Percentiles rank a stretch among this genome's conserved stretches.
These are phyloP conservation scores for Groenewaldozyma tartarivorans DNA, from an alignment of 805 yeast species.

Conservation along the genomic window DNA sequence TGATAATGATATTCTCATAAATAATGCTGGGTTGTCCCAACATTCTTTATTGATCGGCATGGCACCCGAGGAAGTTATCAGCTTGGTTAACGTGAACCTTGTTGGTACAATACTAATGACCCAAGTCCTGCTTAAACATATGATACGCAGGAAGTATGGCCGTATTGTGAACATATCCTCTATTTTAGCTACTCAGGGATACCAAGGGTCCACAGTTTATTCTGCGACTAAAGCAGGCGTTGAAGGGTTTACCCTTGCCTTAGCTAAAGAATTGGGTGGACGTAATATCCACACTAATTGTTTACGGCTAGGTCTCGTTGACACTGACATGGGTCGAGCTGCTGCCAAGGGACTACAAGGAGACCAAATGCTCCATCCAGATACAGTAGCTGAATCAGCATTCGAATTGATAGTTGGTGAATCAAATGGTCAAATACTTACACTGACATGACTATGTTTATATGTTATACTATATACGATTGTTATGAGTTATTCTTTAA, in stretches of 20 bases:
- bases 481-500: conserved; percentile 77
- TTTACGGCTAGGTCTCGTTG: conserved; percentile 57
- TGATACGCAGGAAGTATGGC: conserved; percentile 34
- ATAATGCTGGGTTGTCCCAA: conserved; percentile 53
- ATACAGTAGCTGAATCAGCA: not conserved
- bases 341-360: conserved; percentile 2
- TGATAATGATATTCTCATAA: conserved; percentile 39
- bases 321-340: conserved; percentile 47
- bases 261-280: conserved; percentile 51
- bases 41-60: conserved; percentile 40
- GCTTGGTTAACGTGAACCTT: conserved; percentile 47
- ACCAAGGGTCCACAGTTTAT: conserved; percentile 52
- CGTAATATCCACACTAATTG: conserved; percentile 51
- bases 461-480: too few species aligned
- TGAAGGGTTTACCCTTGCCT: conserved; percentile 46
- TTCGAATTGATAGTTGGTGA: not conserved
- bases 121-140: conserved; percentile 40
- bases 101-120: conserved; percentile 52
- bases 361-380: not conserved
- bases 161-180: conserved; percentile 60
- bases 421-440: not conserved
- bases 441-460: too few species aligned
- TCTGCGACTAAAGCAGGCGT: conserved; percentile 66
- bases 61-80: conserved; percentile 31
- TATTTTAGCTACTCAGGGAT: conserved; percentile 40